Evolutionary conservation across 371 early-diverging fungal species (phyloP), one percentile per base, ranked within the genome.

Genomic region (Syncephalastrum sp.): DNA sequence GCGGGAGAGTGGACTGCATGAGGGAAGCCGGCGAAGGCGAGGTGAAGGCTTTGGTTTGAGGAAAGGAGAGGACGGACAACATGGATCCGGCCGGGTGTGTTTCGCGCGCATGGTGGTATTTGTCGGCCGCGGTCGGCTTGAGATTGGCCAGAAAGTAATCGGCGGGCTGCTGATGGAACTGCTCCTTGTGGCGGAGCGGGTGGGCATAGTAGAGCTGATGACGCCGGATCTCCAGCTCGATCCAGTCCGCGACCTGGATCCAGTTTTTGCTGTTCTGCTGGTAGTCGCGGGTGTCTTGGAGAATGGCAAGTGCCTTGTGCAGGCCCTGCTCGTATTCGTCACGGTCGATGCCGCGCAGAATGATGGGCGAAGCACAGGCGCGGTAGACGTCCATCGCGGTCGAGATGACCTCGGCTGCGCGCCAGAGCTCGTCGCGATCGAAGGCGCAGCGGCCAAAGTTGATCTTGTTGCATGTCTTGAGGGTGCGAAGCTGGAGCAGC

Each of bases 351-450:
- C 57, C 51, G 17, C 60, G 43, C 3, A 70, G 29, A 15, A 74
- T 72, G 13, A 68, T 50, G 1, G 54, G 60, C 3, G 71, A 68
- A 6, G 47, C 66, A 17, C 69, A 66, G 5, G 68, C 49, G 13
- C 72, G 74, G 50, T 70, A 67, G 12, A 74, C 55, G 52, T 73
- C 74, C 62, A 70, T 65, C 0, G 75, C 66, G 29, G 67, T 60
- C 1, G 75, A 71, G 10, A 79, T 63, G 15, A 79, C 48, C 47
- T 74, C 74, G 7, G 67, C 55, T 10, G 69, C 72, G 47, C 79
- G 65, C 69, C 72, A 75, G 3, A 79, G 50, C 51, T 79, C 79
- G 47, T 75, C 75, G 6, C 70, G 72, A 46, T 79, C 79, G 60
- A 71, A 79, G 13, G 70, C 68, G 56, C 79, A 79, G 10, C 64